A percentile compares a stretch with the other conserved stretches of the same genome.
Evolutionary conservation across 2,329 filamentous ascomycete genomes (phyloP).

Genomic region (Fusarium hostae): DNA sequence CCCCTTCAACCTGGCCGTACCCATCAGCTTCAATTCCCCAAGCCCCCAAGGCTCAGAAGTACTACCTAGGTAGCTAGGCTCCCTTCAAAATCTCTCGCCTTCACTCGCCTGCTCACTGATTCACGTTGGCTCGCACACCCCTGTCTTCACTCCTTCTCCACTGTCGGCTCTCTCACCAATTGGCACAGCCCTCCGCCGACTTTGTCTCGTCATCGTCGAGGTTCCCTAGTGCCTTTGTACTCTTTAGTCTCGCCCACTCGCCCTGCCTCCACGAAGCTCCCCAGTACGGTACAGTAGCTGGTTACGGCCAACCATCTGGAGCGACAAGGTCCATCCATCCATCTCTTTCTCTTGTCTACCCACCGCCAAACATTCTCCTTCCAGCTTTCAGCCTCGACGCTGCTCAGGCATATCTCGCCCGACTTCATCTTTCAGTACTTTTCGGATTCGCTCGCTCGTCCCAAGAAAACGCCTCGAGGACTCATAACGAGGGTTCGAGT

Average conservation of each 20-base stretch:
- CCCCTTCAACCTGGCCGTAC: slow-evolving; percentile 28
- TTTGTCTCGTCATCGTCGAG: slow-evolving; percentile 47
- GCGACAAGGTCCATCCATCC: slow-evolving; percentile 40
- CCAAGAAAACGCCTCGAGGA: slow-evolving; percentile 3
- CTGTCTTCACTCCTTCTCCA: slow-evolving; percentile 38
- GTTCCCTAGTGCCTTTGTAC: slow-evolving; percentile 41
- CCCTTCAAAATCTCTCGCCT: slow-evolving; percentile 36
- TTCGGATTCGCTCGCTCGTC: slow-evolving; percentile 13
- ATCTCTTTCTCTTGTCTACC: slow-evolving; percentile 37
- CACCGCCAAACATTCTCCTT: slow-evolving; percentile 41
- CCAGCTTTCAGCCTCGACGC: slow-evolving; percentile 38
- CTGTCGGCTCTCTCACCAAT: slow-evolving; percentile 41
- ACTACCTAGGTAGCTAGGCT: slow-evolving; percentile 5
- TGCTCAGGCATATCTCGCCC: slow-evolving; percentile 26
- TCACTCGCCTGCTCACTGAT: slow-evolving; percentile 31
- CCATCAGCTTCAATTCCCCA: slow-evolving; percentile 33
- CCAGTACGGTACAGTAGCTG: slow-evolving; percentile 35
- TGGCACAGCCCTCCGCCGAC: slow-evolving; percentile 39
- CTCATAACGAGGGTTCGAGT: slow-evolving; percentile 2
- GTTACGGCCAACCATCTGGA: slow-evolving; percentile 34
- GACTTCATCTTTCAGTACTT: slow-evolving; percentile 15
- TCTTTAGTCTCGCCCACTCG: slow-evolving; percentile 40
- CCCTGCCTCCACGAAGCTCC: slow-evolving; percentile 42
- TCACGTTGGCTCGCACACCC: slow-evolving; percentile 37
- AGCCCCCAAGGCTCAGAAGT: slow-evolving; percentile 2